Conservation (phyloP, 2,329 filamentous ascomycete genomes). For the Cercospora janseana region DNA sequence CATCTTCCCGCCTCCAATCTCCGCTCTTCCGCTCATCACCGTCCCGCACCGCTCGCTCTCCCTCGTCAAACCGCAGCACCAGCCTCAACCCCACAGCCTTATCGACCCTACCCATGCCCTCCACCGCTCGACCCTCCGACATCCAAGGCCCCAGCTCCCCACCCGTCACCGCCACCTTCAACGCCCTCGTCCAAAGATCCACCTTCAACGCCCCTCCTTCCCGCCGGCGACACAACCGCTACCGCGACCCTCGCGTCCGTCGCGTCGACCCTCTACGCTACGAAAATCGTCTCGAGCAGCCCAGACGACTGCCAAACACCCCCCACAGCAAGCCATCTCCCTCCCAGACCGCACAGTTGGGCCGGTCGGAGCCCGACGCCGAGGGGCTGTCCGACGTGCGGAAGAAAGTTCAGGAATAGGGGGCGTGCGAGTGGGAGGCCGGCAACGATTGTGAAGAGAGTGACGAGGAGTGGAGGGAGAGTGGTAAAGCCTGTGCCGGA, state of each 20-base stretch:
- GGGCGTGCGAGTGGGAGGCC: neutral
- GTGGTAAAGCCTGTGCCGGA: constrained; percentile 1
- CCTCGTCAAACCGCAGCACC: neutral
- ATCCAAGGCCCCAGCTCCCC: constrained; percentile 2
- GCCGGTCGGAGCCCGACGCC: constrained; percentile 7
- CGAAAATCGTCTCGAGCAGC: constrained; percentile 17
- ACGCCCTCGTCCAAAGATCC: constrained; percentile 4
- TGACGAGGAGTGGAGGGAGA: neutral
- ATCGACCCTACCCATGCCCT: constrained; percentile 2
- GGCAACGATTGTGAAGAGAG: neutral
- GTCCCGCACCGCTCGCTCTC: neutral
- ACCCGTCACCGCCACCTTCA: constrained; percentile 9
- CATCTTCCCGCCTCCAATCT: neutral
- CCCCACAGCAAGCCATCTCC: constrained; percentile 22
- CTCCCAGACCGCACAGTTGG: constrained; percentile 14
- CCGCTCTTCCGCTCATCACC: neutral
- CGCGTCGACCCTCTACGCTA: constrained; percentile 23
- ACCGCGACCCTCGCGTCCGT: constrained; percentile 11
- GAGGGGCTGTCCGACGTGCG: constrained; percentile 19
- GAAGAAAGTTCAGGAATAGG: constrained; percentile 17
- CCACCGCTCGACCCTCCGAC: constrained; percentile 9
- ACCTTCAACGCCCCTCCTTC: neutral
- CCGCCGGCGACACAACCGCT: neutral
- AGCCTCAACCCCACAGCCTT: neutral
- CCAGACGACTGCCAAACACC: constrained; percentile 22